Base-by-base conservation (phyloP, 2,329 filamentous ascomycete genomes). In the Didymella glomerata region DNA sequence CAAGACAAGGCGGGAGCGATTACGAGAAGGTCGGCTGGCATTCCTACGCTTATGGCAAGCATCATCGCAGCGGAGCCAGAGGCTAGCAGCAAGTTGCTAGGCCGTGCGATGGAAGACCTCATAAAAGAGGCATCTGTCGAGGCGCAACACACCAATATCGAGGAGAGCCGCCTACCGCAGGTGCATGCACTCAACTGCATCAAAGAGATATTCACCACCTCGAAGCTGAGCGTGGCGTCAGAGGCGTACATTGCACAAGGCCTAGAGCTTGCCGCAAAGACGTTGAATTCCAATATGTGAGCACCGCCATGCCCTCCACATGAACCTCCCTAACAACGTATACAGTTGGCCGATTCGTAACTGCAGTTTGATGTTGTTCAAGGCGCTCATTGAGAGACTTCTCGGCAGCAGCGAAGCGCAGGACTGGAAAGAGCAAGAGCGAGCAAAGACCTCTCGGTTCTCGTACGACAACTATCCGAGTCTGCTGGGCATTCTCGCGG, bases 161-260 rank as follows among this genome's bases (percentile, higher is more conserved):
- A 81, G 60, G 81, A 85, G 48, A 78, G 83, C 28, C 83, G 90
- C 40, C 79, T 98, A 4, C 90, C 93, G 0, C 94, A 99, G 76
- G 95, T 99, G 0, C 95, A 99, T 76, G 93, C 95, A 0, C 85
- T 97, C 72, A 99, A 99, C 74, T 97, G 91, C 61, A 81, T 99
- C 57, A 95, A 95, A 72, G 93, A 96, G 64, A 89, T 97, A 2
- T 95, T 97, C 77, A 94, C 91, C 57, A 93, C 89, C 66, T 92
- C 92, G 0, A 86, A 87, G 48, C 82, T 98, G 14, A 84, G 91
- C 27, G 86, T 87, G 54, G 84, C 85, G 52, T 90, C 92, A 0
- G 92, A 96, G 68, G 81, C 82, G 0, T 90, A 93, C 67, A 83
- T 97, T 8, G 88, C 90, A 9, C 82, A 86, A 28, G 89, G 89